Evolutionary conservation across 305 asterid species (phyloP).

Genomic region (Euphrasia arctica): DNA sequence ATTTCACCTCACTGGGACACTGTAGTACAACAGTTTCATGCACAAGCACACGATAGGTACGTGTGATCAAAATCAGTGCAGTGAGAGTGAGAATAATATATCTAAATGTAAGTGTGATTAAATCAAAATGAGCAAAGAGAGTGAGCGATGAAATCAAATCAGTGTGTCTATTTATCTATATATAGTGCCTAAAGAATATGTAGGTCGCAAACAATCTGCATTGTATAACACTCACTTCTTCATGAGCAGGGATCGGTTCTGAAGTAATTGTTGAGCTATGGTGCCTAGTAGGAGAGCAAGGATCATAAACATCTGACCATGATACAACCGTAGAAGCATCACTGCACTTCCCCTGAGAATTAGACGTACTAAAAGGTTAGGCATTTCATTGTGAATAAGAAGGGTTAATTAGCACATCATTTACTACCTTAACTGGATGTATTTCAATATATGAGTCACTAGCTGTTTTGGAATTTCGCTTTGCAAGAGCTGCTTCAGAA

Average conservation of each 20-base stretch:
- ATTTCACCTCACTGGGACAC: not conserved
- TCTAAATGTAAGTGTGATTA: no score
- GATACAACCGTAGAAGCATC: conserved; percentile 50
- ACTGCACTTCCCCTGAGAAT: conserved; percentile 51
- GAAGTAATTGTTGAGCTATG: conserved; percentile 41
- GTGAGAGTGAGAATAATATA: no score
- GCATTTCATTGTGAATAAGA: conserved; percentile 8
- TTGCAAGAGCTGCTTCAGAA: conserved; percentile 53
- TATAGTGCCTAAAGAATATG: not conserved
- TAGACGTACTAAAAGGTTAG: conserved; percentile 29
- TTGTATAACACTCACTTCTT: conserved; percentile 52
- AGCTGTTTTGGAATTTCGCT: conserved; percentile 47
- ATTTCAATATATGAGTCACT: conserved; percentile 50
- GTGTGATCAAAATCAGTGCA: not conserved
- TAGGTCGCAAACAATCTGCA: conserved; percentile 18
- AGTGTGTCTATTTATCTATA: conserved; percentile 6
- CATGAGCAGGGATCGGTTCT: conserved; percentile 42
- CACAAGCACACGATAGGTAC: conserved; percentile 2
- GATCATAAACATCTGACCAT: conserved; percentile 51
- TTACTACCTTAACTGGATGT: conserved; percentile 52
- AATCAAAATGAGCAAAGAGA: conserved; percentile 13
- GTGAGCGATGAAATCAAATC: not conserved
- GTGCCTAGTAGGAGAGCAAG: conserved; percentile 44
- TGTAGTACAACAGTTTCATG: no score
- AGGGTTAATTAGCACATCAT: conserved; percentile 7